A percentile compares a stretch with the other conserved stretches of the same genome.
Evolutionary conservation across 2,329 filamentous ascomycete species (phyloP).

Genomic region (Diaporthe vaccinii): DNA sequence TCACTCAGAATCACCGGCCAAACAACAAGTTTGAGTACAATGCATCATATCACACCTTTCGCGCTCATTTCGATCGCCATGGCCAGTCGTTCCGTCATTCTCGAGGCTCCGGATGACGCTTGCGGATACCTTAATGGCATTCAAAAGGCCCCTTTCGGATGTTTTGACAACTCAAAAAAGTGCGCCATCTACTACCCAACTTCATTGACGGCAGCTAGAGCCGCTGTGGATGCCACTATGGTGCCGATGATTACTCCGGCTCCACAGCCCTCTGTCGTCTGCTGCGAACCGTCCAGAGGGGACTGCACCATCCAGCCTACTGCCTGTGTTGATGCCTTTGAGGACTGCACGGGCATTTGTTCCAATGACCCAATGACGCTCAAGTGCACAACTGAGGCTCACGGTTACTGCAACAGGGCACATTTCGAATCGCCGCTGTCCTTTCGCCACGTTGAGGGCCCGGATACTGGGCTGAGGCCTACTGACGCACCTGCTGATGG

Average conservation of each 20-base stretch:
- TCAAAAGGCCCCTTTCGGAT: background rate
- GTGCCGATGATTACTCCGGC: background rate
- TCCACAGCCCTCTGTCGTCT: conserved; percentile 13
- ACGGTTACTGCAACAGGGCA: conserved; percentile 14
- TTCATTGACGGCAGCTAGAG: background rate
- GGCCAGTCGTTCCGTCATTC: conserved; percentile 20
- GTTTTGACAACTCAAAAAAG: background rate
- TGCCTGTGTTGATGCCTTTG: conserved; percentile 21
- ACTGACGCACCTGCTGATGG: conserved; percentile 9
- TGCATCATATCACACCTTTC: background rate
- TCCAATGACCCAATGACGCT: conserved; percentile 31
- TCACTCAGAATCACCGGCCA: background rate
- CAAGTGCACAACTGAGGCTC: conserved; percentile 11
- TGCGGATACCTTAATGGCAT: conserved; percentile 34
- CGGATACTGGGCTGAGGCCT: background rate
- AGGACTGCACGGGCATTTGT: conserved; percentile 29
- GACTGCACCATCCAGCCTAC: conserved; percentile 28
- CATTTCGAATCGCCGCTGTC: conserved; percentile 29
- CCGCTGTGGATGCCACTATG: background rate
- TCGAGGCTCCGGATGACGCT: conserved; percentile 24
- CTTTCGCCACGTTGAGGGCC: background rate
- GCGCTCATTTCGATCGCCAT: conserved; percentile 5
- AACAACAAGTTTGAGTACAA: background rate
- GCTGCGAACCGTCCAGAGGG: conserved; percentile 7
- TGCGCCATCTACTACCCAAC: conserved; percentile 36